These are phyloP conservation scores for Peterozyma toletana DNA, from an alignment of 805 yeast species.

Conservation along the genomic window DNA sequence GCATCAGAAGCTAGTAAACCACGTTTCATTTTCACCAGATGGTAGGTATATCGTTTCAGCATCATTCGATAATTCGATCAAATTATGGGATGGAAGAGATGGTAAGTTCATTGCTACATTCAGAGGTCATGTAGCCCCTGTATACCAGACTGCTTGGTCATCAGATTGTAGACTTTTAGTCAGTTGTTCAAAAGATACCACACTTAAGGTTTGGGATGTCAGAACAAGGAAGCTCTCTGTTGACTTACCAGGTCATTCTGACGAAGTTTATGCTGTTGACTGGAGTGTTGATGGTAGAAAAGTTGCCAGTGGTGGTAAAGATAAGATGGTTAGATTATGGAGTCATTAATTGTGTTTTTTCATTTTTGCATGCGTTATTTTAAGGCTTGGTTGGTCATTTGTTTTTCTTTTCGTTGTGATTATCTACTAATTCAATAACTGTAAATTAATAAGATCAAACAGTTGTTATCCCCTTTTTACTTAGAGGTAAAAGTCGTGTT, in stretches of 20 bases:
- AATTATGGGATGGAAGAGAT: constrained; percentile 91
- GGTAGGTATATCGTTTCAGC: constrained; percentile 87
- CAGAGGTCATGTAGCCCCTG: constrained; percentile 97
- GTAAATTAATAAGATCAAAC: too few relatives aligned
- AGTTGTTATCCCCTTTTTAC: too few relatives aligned
- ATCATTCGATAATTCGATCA: constrained; percentile 91
- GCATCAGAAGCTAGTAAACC: constrained; percentile 93
- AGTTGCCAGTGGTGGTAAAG: constrained; percentile 98
- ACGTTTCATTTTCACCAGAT: constrained; percentile 93
- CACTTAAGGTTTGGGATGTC: constrained; percentile 94
- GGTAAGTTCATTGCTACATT: constrained; percentile 88
- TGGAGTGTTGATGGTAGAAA: constrained; percentile 94
- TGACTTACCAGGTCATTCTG: constrained; percentile 93
- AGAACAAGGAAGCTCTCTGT: constrained; percentile 75
- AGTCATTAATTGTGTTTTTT: constrained; percentile 39
- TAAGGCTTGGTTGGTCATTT: neutral
- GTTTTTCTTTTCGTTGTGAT: neutral
- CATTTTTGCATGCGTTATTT: neutral
- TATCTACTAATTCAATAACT: too few relatives aligned
- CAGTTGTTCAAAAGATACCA: constrained; percentile 92
- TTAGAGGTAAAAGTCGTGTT: too few relatives aligned
- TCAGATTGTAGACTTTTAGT: constrained; percentile 88
- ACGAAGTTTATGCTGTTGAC: constrained; percentile 94
- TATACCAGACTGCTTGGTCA: constrained; percentile 97
- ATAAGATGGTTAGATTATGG: constrained; percentile 92